Evolutionary conservation across 2,329 filamentous ascomycete species (phyloP).

Genomic region (Exophiala phaeomuriformis): DNA sequence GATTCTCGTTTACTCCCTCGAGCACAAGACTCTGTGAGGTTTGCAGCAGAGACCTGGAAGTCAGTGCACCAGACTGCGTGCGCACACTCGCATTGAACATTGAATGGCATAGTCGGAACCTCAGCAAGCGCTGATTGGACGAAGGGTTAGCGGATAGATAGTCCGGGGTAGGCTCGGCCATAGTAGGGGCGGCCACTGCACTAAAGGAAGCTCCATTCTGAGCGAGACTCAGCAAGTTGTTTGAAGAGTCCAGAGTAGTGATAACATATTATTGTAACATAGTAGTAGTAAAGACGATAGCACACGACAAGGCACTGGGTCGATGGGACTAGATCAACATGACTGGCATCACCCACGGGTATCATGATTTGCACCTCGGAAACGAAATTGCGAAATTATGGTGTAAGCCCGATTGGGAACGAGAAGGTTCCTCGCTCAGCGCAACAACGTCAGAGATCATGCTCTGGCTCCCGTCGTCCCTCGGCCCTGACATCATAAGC

Average conservation of each 20-base stretch:
- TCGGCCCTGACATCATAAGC: constrained; percentile 19
- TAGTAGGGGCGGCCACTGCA: background rate
- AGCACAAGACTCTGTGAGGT: too few relatives aligned
- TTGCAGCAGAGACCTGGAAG: too few relatives aligned
- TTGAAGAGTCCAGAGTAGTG: background rate
- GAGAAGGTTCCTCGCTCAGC: background rate
- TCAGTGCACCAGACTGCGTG: too few relatives aligned
- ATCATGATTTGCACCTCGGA: background rate
- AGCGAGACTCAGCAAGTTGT: background rate
- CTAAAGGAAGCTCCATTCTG: background rate
- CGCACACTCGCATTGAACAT: too few relatives aligned
- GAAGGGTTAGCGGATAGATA: constrained; percentile 5
- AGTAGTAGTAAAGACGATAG: too few relatives aligned
- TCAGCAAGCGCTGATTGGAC: constrained; percentile 10
- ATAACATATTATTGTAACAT: background rate
- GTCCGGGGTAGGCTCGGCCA: constrained; percentile 12
- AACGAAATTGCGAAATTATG: background rate
- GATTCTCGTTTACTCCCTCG: too few relatives aligned
- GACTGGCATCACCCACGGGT: background rate
- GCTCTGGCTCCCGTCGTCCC: background rate
- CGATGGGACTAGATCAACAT: background rate
- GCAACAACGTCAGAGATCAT: constrained; percentile 8
- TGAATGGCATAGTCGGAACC: too few relatives aligned
- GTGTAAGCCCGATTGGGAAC: background rate
- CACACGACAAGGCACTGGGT: too few relatives aligned